Base-by-base conservation (phyloP, 73 alveolate genomes). In the Tetrahymena borealis region DNA sequence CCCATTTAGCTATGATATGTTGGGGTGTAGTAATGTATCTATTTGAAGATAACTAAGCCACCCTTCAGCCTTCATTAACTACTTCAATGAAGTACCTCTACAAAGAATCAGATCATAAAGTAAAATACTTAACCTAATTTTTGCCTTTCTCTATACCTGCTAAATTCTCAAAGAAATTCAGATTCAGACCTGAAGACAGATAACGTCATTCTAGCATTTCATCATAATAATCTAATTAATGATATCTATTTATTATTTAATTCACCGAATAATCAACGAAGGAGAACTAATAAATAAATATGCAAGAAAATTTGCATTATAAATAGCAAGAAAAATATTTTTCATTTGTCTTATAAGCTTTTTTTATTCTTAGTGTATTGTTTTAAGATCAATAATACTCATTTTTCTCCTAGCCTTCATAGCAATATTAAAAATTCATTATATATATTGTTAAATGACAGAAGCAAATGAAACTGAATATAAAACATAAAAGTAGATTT, bases 21-120 rank as follows among this genome's bases (percentile, higher is more conserved):
- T 97, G 99, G 98, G 98, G 97, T 20, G 91, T 96, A 16, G 98
- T 96, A 33, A 96, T 97, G 98, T 94, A 90, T 91, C 39, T 97
- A 24, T 97, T 97, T 78, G 98, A 96, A 85, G 97, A 94, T 38
- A 97, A 97, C 91, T 42, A 91, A 40, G 90, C 93, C 9, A 94
- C 93, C 32, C 96, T 97, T 35, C 94, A 97, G 91, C 93, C 94
- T 78, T 95, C 98, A 1, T 91, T 97, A 35, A 42, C 94, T 32
- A 91, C 97, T 90, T 90, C 97, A 79, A 96, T 97, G 98, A 92
- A 93, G 4, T 97, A 92, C 91, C 91, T 97, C 39, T 97, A 97
- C 78, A 93, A 96, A 39, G 98, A 96, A 20, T 90, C 97, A 43
- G 98, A 97, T 41, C 40, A 95, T 39, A 95, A 95, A 96, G 42